Evolutionary conservation across 495 filamentous ascomycete genomes (phyloP).

Genomic region (Lepraria neglecta): DNA sequence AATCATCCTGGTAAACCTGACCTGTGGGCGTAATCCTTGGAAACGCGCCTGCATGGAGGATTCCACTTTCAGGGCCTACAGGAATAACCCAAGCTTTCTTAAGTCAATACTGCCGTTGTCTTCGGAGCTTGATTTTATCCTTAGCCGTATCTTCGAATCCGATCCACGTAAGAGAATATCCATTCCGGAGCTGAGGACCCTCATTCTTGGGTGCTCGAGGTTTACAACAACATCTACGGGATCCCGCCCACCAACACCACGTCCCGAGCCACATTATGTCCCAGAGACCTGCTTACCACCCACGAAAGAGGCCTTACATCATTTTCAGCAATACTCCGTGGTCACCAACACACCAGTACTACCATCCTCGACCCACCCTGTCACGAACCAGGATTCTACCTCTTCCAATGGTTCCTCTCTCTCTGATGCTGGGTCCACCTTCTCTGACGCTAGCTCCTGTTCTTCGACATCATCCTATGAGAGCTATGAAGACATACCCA

Average conservation of each 20-base stretch:
- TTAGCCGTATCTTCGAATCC: conserved; percentile 83
- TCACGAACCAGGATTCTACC: conserved; percentile 12
- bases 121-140: conserved; percentile 78
- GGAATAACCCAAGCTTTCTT: conserved; percentile 79
- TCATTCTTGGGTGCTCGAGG: conserved; percentile 68
- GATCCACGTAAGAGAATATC: conserved; percentile 81
- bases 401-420: conserved; percentile 12
- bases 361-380: conserved; percentile 7
- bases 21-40: conserved; percentile 98
- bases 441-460: conserved; percentile 13
- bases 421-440: conserved; percentile 17
- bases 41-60: conserved; percentile 90
- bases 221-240: conserved; percentile 51
- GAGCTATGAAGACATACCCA: conserved; percentile 5
- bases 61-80: conserved; percentile 89
- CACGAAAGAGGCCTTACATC: background rate
- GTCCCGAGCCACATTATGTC: conserved; percentile 13
- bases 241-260: conserved; percentile 16
- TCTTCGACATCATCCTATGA: conserved; percentile 17
- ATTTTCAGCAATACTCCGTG: background rate
- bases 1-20: conserved; percentile 94
- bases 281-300: background rate
- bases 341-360: background rate
- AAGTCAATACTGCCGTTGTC: conserved; percentile 90
- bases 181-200: conserved; percentile 69